Base-by-base conservation (phyloP, 1,139 yeast species). In the Arxiozyma heterogenica region DNA sequence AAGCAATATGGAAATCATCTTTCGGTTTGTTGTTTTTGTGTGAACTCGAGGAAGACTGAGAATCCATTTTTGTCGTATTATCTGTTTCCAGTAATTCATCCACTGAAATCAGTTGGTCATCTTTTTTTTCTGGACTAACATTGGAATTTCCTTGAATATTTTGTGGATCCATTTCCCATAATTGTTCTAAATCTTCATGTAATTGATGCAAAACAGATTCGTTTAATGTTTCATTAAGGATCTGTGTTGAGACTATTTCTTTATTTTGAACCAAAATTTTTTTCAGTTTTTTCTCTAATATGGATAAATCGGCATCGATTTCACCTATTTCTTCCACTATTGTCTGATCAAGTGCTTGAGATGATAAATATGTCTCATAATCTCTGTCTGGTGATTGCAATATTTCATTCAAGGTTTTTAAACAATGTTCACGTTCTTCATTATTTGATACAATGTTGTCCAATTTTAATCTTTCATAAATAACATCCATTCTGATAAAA, bases 291-390 rank as follows among this genome's bases (percentile, higher is more conserved):
- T 65, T 61, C 53, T 76, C 81, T 20, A 74, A 57, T 0, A 62
- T 54, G 23, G 75, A 64, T 51, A 75, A 73, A 27, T 68, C 54
- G 0, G 77, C 74, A 54, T 76, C 80, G 5, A 77, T 59, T 56
- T 78, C 82, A 0, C 81, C 81, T 44, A 78, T 75, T 53, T 75
- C 80, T 53, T 71, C 75, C 0, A 72, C 70, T 20, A 74, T 61
- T 41, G 65, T 63, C 3, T 69, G 69, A 8, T 63, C 58, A 18
- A 52, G 50, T 8, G 70, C 65, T 39, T 58, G 59, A 0, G 71
- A 67, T 1, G 69, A 62, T 55, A 67, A 64, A 49, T 64, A 67
- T 17, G 53, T 55, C 30, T 56, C 61, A 51, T 65, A 67, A 20
- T 57, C 56, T 18, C 55, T 58, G 7, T 55, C 53, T 12, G 59